Conservation (phyloP, 2,329 filamentous ascomycete species). For the Fusarium floridanum region DNA sequence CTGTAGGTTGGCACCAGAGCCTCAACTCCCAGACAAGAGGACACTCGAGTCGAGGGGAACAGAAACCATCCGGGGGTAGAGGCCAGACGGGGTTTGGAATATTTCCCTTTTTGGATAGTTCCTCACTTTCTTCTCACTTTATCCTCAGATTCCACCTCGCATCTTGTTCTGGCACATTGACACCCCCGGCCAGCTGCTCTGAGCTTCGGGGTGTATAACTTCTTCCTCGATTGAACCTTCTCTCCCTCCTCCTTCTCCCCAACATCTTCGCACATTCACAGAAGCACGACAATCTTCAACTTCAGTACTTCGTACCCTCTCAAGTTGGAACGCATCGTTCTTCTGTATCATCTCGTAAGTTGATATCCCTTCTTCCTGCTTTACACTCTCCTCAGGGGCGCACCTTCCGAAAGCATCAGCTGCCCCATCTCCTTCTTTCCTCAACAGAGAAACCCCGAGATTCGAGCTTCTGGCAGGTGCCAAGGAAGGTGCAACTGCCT, state of each 20-base stretch:
- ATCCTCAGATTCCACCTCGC: background rate
- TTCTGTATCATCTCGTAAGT: slow-evolving; percentile 11
- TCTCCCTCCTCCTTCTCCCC: background rate
- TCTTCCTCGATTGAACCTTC: background rate
- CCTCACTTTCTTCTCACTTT: slow-evolving; percentile 6
- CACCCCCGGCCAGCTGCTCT: background rate
- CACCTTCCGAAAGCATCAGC: background rate
- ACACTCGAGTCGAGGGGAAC: background rate
- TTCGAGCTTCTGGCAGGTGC: background rate
- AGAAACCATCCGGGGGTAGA: background rate
- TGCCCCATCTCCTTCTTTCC: background rate
- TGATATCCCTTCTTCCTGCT: background rate
- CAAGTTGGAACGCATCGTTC: slow-evolving; percentile 18
- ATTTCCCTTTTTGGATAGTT: background rate
- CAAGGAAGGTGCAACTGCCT: slow-evolving; percentile 20
- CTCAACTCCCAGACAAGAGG: background rate
- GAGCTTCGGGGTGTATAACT: background rate
- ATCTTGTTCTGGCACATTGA: slow-evolving; percentile 1
- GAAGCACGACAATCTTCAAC: slow-evolving; percentile 12
- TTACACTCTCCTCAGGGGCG: background rate
- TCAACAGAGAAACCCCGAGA: background rate
- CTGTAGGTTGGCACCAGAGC: background rate
- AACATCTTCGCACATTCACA: background rate
- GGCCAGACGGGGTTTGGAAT: background rate
- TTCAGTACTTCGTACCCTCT: slow-evolving; percentile 13